phyloP scores from a whole-genome alignment of 2,329 filamentous ascomycete species.

The Penicillium palitans region DNA sequence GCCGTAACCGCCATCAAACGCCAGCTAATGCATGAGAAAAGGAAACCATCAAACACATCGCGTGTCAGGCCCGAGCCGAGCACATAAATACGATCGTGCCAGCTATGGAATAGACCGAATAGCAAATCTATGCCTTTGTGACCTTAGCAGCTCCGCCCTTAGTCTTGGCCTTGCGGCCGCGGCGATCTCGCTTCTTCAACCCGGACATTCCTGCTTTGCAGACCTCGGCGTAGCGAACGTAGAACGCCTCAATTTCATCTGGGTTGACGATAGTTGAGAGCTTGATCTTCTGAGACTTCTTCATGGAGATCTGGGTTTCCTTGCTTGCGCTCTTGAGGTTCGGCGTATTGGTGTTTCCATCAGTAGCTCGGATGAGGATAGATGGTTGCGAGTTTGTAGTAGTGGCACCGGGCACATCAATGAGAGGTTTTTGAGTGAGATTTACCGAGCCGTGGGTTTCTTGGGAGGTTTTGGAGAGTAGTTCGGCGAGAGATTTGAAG shows the following conservation, averaged over 20 bases:
- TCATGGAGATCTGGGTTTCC: slow-evolving; percentile 41
- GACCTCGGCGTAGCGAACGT: slow-evolving; percentile 79
- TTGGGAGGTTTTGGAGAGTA: slow-evolving; percentile 43
- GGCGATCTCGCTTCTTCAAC: slow-evolving; percentile 88
- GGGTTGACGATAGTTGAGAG: slow-evolving; percentile 80
- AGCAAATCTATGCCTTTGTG: slow-evolving; percentile 31
- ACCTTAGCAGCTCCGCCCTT: slow-evolving; percentile 36
- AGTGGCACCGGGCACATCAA: slow-evolving; percentile 17
- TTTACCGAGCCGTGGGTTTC: slow-evolving; percentile 46
- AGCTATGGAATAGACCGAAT: slow-evolving; percentile 6
- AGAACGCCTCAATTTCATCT: slow-evolving; percentile 76
- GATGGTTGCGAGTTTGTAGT: slow-evolving; percentile 68
- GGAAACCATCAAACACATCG: slow-evolving; percentile 9
- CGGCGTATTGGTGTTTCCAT: slow-evolving; percentile 64
- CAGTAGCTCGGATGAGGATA: slow-evolving; percentile 78
- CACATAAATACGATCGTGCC: not conserved
- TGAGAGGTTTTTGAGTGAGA: slow-evolving; percentile 46
- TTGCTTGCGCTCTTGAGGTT: slow-evolving; percentile 38
- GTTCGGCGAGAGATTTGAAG: slow-evolving; percentile 42
- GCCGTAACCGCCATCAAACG: slow-evolving; percentile 23
- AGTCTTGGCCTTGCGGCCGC: slow-evolving; percentile 64
- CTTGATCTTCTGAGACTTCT: slow-evolving; percentile 65
- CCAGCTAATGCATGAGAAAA: slow-evolving; percentile 27
- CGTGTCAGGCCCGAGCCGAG: not conserved
- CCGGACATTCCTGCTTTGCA: slow-evolving; percentile 87